A percentile compares a stretch with the other conserved stretches of the same genome.
These are phyloP conservation scores for Colletotrichum cereale DNA, from an alignment of 2,329 filamentous ascomycete genomes.

Conservation along the genomic window DNA sequence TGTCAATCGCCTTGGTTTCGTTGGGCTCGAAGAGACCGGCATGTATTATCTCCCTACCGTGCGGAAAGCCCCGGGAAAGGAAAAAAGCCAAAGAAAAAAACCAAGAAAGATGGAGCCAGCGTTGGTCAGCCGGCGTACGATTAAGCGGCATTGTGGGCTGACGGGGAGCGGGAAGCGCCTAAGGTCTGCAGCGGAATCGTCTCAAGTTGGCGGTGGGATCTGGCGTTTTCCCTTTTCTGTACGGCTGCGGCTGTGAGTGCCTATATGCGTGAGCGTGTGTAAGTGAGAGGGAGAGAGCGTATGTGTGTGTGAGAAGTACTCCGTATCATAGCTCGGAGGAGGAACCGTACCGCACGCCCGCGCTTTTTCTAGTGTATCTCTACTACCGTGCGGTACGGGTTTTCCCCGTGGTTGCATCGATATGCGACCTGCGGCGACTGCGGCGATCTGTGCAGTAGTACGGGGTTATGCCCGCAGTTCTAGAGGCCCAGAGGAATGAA, in stretches of 20 bases:
- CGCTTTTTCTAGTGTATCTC: not conserved
- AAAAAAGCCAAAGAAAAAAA: too few relatives aligned
- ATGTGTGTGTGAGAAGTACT: not conserved
- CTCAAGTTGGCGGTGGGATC: slow-evolving; percentile 32
- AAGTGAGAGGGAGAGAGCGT: too few relatives aligned
- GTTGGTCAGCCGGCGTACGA: slow-evolving; percentile 34
- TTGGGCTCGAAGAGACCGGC: not conserved
- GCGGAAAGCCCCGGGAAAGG: not conserved
- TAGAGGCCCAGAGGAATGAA: not conserved
- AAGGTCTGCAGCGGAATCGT: slow-evolving; percentile 32
- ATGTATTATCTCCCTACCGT: not conserved
- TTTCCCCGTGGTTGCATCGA: slow-evolving; percentile 28
- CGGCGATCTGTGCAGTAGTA: slow-evolving; percentile 32
- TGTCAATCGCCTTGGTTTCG: not conserved
- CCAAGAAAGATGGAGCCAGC: slow-evolving; percentile 34
- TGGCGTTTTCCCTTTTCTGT: slow-evolving; percentile 8
- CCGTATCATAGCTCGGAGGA: not conserved
- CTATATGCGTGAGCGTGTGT: not conserved
- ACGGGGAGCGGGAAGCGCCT: slow-evolving; percentile 38
- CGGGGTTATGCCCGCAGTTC: not conserved
- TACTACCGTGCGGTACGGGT: not conserved
- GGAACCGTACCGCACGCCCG: not conserved
- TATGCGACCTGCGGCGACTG: slow-evolving; percentile 31
- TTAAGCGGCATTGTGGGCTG: slow-evolving; percentile 38
- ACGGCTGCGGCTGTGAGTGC: slow-evolving; percentile 3